Evolutionary conservation across 192 early-diverging fungal genomes (phyloP).

Genomic region (Podila epigama): DNA sequence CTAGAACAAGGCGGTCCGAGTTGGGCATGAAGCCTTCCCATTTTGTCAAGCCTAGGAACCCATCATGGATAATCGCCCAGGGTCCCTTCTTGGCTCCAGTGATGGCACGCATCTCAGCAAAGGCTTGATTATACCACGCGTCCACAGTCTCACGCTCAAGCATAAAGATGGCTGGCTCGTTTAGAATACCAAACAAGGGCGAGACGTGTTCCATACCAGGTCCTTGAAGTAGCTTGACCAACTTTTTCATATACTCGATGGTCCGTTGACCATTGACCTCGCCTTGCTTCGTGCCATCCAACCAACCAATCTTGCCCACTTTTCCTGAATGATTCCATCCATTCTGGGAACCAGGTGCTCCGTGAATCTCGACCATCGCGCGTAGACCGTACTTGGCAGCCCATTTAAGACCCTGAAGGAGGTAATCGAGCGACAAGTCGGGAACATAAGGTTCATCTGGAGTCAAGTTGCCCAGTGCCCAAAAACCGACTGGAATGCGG

Average conservation of each 20-base stretch:
- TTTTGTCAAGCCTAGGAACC: constrained; percentile 49
- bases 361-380: constrained; percentile 75
- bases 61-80: constrained; percentile 57
- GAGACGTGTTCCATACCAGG: constrained; percentile 58
- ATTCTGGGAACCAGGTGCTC: constrained; percentile 77
- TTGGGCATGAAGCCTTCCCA: constrained; percentile 58
- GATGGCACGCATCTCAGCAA: constrained; percentile 43
- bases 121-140: constrained; percentile 55
- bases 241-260: constrained; percentile 57
- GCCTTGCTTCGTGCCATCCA: constrained; percentile 45
- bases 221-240: constrained; percentile 59
- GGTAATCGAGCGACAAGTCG: constrained; percentile 60
- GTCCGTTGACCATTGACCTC: constrained; percentile 59
- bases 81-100: constrained; percentile 39
- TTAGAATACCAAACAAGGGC: constrained; percentile 59
- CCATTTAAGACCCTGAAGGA: constrained; percentile 69
- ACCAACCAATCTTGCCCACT: constrained; percentile 28
- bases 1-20: constrained; percentile 52
- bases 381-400: constrained; percentile 69
- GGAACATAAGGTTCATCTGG: constrained; percentile 69
- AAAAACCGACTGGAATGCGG: constrained; percentile 76
- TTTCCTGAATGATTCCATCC: constrained; percentile 68
- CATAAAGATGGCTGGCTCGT: constrained; percentile 54
- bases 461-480: constrained; percentile 63
- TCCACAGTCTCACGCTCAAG: constrained; percentile 8